Conservation (phyloP, 1,284 basidiomycete species). For the Microbotryum saponariae region DNA sequence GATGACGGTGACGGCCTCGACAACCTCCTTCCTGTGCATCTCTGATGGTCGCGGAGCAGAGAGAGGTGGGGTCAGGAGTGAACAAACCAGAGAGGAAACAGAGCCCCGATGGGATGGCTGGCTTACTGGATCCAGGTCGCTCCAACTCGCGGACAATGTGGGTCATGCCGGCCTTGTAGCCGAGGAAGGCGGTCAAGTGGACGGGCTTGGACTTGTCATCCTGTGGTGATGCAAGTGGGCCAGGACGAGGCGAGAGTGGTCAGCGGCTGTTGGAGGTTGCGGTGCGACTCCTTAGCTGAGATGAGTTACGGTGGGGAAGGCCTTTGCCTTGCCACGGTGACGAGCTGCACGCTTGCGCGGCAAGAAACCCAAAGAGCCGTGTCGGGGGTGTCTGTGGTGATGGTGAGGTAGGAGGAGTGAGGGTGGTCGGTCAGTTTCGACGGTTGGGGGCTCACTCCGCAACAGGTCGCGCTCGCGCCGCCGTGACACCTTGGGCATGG, state of each 20-base stretch:
- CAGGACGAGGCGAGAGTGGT: not conserved
- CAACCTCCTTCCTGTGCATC: constrained; percentile 99
- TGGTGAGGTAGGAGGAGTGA: not conserved
- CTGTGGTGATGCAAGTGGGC: constrained; percentile 46
- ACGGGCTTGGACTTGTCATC: constrained; percentile 99
- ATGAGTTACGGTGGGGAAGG: constrained; percentile 76
- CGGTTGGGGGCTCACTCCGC: too few species aligned
- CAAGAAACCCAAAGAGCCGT: constrained; percentile 43
- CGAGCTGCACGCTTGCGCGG: constrained; percentile 90
- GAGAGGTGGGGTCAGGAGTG: constrained; percentile 6
- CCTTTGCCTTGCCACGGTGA: constrained; percentile 96
- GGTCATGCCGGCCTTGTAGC: constrained; percentile 99
- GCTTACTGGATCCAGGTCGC: constrained; percentile 92
- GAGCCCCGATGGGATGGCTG: constrained; percentile 26
- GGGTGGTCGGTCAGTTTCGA: not conserved
- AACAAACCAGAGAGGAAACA: not conserved
- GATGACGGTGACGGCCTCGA: constrained; percentile 92
- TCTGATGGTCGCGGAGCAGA: constrained; percentile 48
- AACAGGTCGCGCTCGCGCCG: too few species aligned
- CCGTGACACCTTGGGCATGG: too few species aligned
- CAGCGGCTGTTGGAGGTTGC: not conserved
- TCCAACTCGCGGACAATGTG: constrained; percentile 99
- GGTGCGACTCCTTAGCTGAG: not conserved
- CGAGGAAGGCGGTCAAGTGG: constrained; percentile 96
- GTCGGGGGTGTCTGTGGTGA: constrained; percentile 7